These are phyloP conservation scores for Dryas alaskensis DNA, from an alignment of 306 rosid species.

Conservation along the genomic window DNA sequence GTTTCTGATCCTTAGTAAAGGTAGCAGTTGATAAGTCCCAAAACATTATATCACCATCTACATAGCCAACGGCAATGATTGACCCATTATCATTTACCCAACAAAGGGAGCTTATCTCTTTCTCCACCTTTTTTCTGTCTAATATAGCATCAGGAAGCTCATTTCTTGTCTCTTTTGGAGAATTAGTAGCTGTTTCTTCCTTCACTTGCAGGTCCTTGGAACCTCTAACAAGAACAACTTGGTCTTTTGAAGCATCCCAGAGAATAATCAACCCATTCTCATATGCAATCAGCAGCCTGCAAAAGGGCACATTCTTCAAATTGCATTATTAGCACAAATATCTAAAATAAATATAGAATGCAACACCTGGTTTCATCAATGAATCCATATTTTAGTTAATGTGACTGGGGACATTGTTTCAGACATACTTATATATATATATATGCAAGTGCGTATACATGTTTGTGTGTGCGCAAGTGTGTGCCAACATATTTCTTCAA, in stretches of 20 bases:
- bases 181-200: slow-evolving; percentile 34
- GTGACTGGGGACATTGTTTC: background rate
- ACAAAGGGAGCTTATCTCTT: slow-evolving; percentile 81
- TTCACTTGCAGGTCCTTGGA: slow-evolving; percentile 53
- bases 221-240: slow-evolving; percentile 65
- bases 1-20: slow-evolving; percentile 38
- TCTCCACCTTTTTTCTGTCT: slow-evolving; percentile 49
- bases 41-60: slow-evolving; percentile 88
- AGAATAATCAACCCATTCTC: slow-evolving; percentile 76
- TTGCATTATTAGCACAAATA: slow-evolving; percentile 2
- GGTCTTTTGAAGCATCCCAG: slow-evolving; percentile 88
- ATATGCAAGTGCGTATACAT: background rate
- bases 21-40: slow-evolving; percentile 65
- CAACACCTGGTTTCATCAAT: background rate
- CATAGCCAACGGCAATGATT: slow-evolving; percentile 70
- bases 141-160: slow-evolving; percentile 41
- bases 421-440: background rate
- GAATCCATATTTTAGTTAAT: background rate
- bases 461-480: background rate
- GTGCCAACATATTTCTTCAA: background rate
- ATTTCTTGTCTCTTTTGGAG: slow-evolving; percentile 33
- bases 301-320: slow-evolving; percentile 33
- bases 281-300: slow-evolving; percentile 75
- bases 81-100: slow-evolving; percentile 83
- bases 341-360: background rate